Evolutionary conservation across 2,329 filamentous ascomycete genomes (phyloP), one percentile per base, ranked within the genome.

Genomic region (Furcasterigmium sp.): DNA sequence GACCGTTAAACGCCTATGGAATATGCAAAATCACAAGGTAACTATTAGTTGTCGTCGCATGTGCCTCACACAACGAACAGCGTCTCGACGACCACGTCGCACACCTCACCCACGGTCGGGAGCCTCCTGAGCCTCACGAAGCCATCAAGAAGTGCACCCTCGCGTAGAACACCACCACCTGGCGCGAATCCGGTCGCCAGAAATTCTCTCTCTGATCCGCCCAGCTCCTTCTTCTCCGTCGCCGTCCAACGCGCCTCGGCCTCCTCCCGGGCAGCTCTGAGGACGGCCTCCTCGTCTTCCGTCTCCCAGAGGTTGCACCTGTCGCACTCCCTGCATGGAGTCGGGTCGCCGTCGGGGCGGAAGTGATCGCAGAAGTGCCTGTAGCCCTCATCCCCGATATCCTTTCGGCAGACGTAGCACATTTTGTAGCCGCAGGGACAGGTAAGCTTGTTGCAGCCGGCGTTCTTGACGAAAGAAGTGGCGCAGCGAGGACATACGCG

Each of bases 361-460:
- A 97, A 97, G 65, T 97, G 93, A 60, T 95, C 87, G 61, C 93
- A 98, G 58, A 96, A 98, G 64, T 98, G 93, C 30, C 82, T 76
- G 63, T 98, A 97, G 1, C 91, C 91, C 60, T 91, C 84, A 38
- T 64, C 64, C 21, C 59, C 52, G 37, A 85, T 80, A 55, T 88
- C 83, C 53, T 84, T 84, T 32, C 93, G 87, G 63, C 93, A 98
- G 37, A 97, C 81, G 58, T 98, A 98, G 63, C 93, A 98, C 91
- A 97, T 97, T 54, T 87, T 85, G 67, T 97, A 97, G 8, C 93
- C 93, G 64, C 93, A 98, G 14, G 90, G 83, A 60, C 93, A 97
- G 6, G 89, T 91, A 32, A 98, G 76, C 68, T 97, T 97, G 72
- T 98, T 98, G 76, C 93, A 98, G 56, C 93, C 93, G 20, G 84